Conservation (phyloP, 352 stramenopile genomes). For the Phytopythium montanum region DNA sequence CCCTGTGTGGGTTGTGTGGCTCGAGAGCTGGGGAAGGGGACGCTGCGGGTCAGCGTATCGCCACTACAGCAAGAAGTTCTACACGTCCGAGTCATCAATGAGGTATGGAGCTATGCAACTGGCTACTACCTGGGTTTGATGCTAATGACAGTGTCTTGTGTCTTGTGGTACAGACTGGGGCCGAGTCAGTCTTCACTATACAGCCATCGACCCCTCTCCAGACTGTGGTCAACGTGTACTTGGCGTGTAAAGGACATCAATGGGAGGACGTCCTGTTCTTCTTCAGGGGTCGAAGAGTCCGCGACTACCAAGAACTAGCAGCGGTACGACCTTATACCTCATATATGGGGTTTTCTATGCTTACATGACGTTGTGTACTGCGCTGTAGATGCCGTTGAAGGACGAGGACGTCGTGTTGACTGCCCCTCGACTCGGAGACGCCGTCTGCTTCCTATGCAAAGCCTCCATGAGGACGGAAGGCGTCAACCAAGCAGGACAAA, state of each 20-base stretch:
- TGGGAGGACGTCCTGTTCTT: not conserved
- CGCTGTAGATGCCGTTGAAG: not conserved
- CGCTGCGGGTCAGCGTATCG: not conserved
- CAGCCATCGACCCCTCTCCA: not conserved
- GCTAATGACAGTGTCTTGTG: not conserved
- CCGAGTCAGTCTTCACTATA: not conserved
- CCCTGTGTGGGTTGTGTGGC: not conserved
- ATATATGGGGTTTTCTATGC: not conserved
- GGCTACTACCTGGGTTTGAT: not conserved
- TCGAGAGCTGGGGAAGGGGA: not conserved
- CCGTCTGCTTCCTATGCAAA: not conserved
- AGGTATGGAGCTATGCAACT: not conserved
- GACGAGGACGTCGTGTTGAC: not conserved
- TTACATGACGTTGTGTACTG: not conserved
- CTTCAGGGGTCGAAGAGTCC: not conserved
- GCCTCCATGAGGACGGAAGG: not conserved
- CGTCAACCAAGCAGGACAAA: not conserved
- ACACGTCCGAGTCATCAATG: not conserved
- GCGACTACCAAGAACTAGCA: not conserved
- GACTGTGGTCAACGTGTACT: conserved; percentile 2
- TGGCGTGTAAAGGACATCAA: not conserved
- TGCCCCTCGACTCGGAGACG: not conserved
- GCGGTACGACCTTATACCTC: not conserved
- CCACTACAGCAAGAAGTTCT: not conserved
- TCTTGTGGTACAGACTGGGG: not conserved